phyloP scores from a whole-genome alignment of 2,329 filamentous ascomycete genomes.

The Exophiala sideris region DNA sequence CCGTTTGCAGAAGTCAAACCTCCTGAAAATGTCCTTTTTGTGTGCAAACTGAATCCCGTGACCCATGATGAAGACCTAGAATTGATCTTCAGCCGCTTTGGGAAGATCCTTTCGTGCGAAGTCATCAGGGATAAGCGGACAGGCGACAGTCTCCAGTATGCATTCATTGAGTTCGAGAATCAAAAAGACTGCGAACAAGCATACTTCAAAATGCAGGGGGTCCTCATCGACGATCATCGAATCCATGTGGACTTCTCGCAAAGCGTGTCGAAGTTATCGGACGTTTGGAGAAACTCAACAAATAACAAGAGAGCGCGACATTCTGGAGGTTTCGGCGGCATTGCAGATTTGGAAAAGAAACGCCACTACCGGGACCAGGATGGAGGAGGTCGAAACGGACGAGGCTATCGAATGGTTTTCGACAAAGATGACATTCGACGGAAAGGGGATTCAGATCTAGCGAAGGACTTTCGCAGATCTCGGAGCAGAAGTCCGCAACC shows the following conservation, averaged over 20 bases:
- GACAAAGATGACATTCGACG: constrained; percentile 64
- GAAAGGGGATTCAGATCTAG: constrained; percentile 5
- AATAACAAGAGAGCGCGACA: constrained; percentile 70
- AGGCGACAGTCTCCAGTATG: constrained; percentile 92
- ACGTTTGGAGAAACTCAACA: constrained; percentile 81
- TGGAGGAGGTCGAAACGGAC: constrained; percentile 40
- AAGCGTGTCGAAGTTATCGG: constrained; percentile 80
- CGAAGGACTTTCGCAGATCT: constrained; percentile 28
- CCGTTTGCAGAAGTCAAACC: constrained; percentile 97
- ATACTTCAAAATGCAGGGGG: constrained; percentile 98
- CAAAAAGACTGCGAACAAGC: constrained; percentile 90
- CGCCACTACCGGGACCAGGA: constrained; percentile 78
- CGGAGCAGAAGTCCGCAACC: constrained; percentile 45
- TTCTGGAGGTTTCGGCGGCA: constrained; percentile 83
- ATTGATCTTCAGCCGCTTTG: constrained; percentile 94
- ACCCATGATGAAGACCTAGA: constrained; percentile 92
- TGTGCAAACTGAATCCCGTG: constrained; percentile 97
- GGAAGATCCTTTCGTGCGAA: constrained; percentile 91
- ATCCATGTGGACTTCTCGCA: constrained; percentile 99
- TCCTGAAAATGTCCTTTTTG: constrained; percentile 94
- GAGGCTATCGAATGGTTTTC: constrained; percentile 76
- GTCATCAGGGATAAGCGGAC: constrained; percentile 93
- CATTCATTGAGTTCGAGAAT: constrained; percentile 94
- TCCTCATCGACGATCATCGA: constrained; percentile 92
- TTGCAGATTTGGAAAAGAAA: constrained; percentile 82